Base-by-base conservation (phyloP, 139 green algal species). In the Nannochloris sp. region DNA sequence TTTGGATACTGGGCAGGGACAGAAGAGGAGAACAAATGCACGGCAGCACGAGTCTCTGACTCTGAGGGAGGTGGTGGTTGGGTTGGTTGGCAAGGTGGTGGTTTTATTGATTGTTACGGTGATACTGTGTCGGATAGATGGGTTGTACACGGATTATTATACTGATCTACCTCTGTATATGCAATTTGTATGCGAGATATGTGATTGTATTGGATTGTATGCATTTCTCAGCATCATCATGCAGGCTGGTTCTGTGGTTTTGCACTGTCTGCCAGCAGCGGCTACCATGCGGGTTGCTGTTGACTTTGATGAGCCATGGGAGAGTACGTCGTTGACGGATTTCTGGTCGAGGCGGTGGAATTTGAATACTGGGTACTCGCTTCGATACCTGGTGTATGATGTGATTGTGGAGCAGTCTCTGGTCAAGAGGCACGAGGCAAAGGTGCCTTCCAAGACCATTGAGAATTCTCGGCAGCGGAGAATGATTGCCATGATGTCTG, bases 271-370 rank as follows among this genome's bases (percentile, higher is more conserved):
- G 65, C 69, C 33, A 12, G 33, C 33, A 8, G 5, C 33, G 11
- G 11, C 33, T 8, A 12, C 33, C 6, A 40, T 40, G 33, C 33
- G 33, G 33, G 33, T 40, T 40, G 33, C 33, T 40, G 33, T 40
- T 26, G 74, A 83, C 55, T 85, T 85, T 66, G 59, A 85, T 63
- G 23, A 45, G 40, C 68, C 70, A 25, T 72, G 56, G 25, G 17
- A 75, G 17, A 62, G 66, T 2, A 49, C 66, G 17, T 73, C 61
- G 4, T 46, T 85, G 9, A 28, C 65, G 0, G 64, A 75, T 37
- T 80, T 80, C 28, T 85, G 79, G 79, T 63, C 58, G 6, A 63
- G 66, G 30, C 77, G 79, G 14, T 85, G 79, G 79, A 85, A 85
- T 67, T 44, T 85, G 28, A 78, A 67, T 10, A 61, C 71, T n/a